These are phyloP conservation scores for Aphanomyces cochlioides DNA, from an alignment of 352 stramenopile genomes.

Conservation along the genomic window DNA sequence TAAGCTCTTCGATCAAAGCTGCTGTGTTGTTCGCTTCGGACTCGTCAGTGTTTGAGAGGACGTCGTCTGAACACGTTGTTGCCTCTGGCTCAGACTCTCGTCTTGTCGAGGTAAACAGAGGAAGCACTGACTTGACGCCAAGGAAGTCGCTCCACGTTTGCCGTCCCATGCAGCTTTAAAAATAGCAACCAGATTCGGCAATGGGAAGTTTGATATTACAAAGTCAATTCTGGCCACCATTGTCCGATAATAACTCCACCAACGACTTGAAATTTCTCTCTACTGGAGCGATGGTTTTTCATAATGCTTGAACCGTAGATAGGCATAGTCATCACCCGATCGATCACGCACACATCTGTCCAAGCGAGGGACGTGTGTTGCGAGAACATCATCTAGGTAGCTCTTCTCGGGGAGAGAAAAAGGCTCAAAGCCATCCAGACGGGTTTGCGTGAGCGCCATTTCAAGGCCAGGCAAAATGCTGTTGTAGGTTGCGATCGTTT, in stretches of 20 bases:
- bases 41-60: neutral
- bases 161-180: too few relatives aligned
- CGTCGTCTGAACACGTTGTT: neutral
- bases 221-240: too few relatives aligned
- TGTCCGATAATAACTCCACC: too few relatives aligned
- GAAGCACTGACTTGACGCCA: neutral
- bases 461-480: slow-evolving; percentile 71
- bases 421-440: slow-evolving; percentile 55
- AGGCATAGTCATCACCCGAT: slow-evolving; percentile 73
- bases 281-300: slow-evolving; percentile 27
- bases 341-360: slow-evolving; percentile 79
- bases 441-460: slow-evolving; percentile 53
- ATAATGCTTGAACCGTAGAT: slow-evolving; percentile 75
- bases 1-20: slow-evolving; percentile 44
- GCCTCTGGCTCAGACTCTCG: neutral
- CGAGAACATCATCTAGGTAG: slow-evolving; percentile 77
- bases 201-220: too few relatives aligned
- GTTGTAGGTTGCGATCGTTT: slow-evolving; percentile 66
- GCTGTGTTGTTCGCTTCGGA: neutral
- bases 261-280: neutral
- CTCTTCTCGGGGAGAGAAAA: slow-evolving; percentile 57
- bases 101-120: neutral
- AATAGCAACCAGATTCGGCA: too few relatives aligned
- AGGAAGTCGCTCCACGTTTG: slow-evolving; percentile 15
- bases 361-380: slow-evolving; percentile 69